These are phyloP conservation scores for Boletus huronensis DNA, from an alignment of 768 basidiomycete genomes.

Conservation along the genomic window DNA sequence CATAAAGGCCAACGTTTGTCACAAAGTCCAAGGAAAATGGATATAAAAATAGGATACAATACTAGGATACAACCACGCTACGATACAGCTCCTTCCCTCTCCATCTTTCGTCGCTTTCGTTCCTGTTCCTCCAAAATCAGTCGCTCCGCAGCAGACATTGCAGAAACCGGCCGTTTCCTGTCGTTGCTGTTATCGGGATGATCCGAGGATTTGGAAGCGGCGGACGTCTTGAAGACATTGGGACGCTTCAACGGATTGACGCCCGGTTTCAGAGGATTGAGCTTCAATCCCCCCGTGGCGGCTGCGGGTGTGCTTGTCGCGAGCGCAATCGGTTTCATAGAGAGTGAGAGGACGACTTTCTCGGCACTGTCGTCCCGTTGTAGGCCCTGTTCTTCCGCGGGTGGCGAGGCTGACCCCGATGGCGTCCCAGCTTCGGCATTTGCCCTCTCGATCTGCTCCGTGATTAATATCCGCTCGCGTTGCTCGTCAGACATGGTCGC, in stretches of 20 bases:
- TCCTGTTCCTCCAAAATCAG: constrained; percentile 90
- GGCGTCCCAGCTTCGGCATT: constrained; percentile 39
- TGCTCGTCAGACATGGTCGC: constrained; percentile 91
- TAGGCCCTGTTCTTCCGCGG: constrained; percentile 51
- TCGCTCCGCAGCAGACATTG: constrained; percentile 79
- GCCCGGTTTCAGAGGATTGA: constrained; percentile 45
- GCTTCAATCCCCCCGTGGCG: constrained; percentile 46
- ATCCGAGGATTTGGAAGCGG: constrained; percentile 31
- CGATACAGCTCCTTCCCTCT: constrained; percentile 36
- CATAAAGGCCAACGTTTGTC: too few species aligned
- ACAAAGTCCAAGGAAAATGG: neutral
- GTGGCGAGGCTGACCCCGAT: constrained; percentile 34
- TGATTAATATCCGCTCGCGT: constrained; percentile 82
- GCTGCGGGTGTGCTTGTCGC: constrained; percentile 31
- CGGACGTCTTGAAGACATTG: constrained; percentile 65
- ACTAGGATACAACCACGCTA: constrained; percentile 7
- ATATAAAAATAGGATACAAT: constrained; percentile 10
- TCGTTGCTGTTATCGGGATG: constrained; percentile 38
- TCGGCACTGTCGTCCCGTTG: constrained; percentile 70
- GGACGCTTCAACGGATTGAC: constrained; percentile 68
- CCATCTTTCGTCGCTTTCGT: constrained; percentile 78
- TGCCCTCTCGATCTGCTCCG: constrained; percentile 93
- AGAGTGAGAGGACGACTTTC: constrained; percentile 73
- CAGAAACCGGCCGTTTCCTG: constrained; percentile 58
- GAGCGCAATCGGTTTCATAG: constrained; percentile 46